Evolutionary conservation across 768 basidiomycete genomes (phyloP).

Genomic region (Lentinula edodes): DNA sequence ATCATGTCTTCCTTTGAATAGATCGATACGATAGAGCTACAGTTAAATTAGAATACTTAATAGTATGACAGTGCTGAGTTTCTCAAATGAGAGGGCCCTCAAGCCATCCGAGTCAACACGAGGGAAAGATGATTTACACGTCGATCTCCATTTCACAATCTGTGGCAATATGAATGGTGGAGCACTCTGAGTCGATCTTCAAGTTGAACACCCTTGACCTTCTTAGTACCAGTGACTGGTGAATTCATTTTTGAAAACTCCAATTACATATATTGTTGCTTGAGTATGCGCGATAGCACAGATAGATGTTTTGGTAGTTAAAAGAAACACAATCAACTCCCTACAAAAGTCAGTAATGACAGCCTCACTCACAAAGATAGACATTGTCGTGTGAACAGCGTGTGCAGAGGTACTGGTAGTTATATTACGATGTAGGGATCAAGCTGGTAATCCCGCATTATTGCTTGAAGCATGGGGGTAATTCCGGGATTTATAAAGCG

Average conservation of each 20-base stretch:
- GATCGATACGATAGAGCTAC: no score
- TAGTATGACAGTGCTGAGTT: no score
- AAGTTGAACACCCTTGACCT: no score
- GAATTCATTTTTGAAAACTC: constrained; percentile 8
- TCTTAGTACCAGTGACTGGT: no score
- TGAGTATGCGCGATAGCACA: constrained; percentile 14
- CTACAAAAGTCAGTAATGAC: background rate
- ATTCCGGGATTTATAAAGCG: background rate
- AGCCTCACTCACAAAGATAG: constrained; percentile 14
- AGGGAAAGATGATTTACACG: no score
- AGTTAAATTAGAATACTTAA: no score
- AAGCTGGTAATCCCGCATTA: constrained; percentile 5
- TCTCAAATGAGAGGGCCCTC: no score
- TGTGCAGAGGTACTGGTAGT: constrained; percentile 14
- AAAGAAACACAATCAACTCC: background rate
- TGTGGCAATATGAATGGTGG: no score
- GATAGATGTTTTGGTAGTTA: constrained; percentile 3
- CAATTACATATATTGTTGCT: constrained; percentile 11
- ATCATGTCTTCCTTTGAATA: no score
- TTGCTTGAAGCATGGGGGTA: background rate
- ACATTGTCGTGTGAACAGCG: constrained; percentile 16
- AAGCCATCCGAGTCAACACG: no score
- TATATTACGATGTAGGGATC: constrained; percentile 10
- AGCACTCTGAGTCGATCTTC: no score
- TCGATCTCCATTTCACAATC: no score